Conservation (phyloP, 1,284 basidiomycete genomes). For the Jaminaea rosea region DNA sequence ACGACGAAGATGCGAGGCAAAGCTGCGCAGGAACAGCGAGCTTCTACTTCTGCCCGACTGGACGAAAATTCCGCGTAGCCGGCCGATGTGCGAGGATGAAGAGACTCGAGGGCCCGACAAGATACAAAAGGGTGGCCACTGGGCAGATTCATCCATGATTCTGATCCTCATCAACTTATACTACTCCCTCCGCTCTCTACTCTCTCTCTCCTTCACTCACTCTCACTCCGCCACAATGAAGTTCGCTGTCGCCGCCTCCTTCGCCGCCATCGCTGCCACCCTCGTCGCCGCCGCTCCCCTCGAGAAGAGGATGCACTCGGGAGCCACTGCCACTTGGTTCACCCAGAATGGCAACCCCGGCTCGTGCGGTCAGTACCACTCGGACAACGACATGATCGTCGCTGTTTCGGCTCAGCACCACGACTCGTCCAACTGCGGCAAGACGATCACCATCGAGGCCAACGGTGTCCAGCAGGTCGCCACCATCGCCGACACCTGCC, state of each 20-base stretch:
- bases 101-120: no score
- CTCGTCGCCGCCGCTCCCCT: background rate
- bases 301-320: slow-evolving; percentile 1
- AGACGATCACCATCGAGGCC: slow-evolving; percentile 52
- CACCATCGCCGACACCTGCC: slow-evolving; percentile 62
- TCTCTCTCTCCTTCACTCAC: background rate
- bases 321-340: slow-evolving; percentile 37
- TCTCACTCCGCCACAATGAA: background rate
- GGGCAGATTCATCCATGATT: no score
- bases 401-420: slow-evolving; percentile 10
- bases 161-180: no score
- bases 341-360: slow-evolving; percentile 40
- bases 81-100: no score
- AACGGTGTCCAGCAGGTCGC: slow-evolving; percentile 60
- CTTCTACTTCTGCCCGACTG: no score
- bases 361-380: slow-evolving; percentile 32
- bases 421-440: slow-evolving; percentile 2
- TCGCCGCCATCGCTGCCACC: background rate
- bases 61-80: no score
- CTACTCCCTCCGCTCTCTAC: no score
- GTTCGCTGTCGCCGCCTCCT: slow-evolving; percentile 1
- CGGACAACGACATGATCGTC: slow-evolving; percentile 24
- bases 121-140: no score
- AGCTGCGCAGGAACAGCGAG: no score
- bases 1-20: no score